These are phyloP conservation scores for Linderniella brevidens DNA, from an alignment of 257 asterid species.

Conservation along the genomic window DNA sequence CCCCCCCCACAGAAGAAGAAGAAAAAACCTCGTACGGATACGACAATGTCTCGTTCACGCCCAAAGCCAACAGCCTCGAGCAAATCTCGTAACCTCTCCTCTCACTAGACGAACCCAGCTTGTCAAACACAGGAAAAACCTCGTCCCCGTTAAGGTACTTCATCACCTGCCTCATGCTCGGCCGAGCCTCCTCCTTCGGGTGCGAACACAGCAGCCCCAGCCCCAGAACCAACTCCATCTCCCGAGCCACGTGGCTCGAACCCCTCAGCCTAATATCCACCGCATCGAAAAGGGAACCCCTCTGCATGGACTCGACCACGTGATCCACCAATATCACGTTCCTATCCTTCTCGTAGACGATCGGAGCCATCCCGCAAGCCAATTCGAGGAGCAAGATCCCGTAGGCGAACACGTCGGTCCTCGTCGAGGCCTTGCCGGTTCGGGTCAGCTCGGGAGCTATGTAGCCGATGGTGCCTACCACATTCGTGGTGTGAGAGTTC, in stretches of 20 bases:
- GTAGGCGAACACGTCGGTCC: conserved; percentile 49
- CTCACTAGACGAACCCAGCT: conserved; percentile 3
- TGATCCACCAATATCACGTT: conserved; percentile 42
- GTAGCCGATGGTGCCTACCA: conserved; percentile 75
- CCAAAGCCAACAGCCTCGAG: no score
- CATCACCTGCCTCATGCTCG: conserved; percentile 32
- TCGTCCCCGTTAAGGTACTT: conserved; percentile 39
- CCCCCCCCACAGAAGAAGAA: no score
- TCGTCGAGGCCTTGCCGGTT: conserved; percentile 49
- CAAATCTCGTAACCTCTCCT: no score
- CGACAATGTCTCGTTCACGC: no score
- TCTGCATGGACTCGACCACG: conserved; percentile 37
- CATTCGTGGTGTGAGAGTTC: conserved; percentile 42
- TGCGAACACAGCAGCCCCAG: conserved; percentile 65
- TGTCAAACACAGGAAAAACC: conserved; percentile 21
- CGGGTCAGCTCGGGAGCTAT: conserved; percentile 58
- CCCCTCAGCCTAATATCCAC: conserved; percentile 29
- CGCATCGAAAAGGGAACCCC: conserved; percentile 28
- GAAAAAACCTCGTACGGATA: no score
- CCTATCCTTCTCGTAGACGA: conserved; percentile 19
- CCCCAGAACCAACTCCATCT: conserved; percentile 46
- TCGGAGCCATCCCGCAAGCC: conserved; percentile 47
- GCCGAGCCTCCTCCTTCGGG: conserved; percentile 35
- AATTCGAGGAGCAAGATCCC: conserved; percentile 73
- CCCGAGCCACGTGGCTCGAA: conserved; percentile 16